A percentile compares a stretch with the other conserved stretches of the same genome.
Conservation (phyloP, 441 rosid genomes). For the Eutrema salsugineum region DNA sequence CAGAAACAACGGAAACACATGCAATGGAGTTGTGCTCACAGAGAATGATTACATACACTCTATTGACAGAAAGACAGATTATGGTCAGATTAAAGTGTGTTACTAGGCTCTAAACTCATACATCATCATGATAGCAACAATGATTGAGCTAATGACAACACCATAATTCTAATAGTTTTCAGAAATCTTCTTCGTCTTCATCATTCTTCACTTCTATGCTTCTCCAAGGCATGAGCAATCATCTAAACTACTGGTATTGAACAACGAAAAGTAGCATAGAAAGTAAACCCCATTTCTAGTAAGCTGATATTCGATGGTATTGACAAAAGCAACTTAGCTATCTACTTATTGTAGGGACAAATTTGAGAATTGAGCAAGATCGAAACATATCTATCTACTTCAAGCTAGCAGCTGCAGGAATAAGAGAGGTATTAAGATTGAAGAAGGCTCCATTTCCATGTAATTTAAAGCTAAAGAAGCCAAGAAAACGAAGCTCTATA, state of each 20-base stretch:
- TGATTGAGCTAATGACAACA: background rate
- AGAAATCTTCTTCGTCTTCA: background rate
- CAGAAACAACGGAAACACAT: background rate
- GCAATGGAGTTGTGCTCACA: background rate
- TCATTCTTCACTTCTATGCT: background rate
- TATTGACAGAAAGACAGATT: background rate
- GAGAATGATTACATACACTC: background rate
- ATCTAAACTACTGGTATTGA: background rate
- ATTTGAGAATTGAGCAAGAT: background rate
- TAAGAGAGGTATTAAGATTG: background rate
- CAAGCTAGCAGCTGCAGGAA: background rate
- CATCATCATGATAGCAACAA: background rate
- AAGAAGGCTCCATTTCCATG: background rate
- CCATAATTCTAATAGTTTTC: background rate
- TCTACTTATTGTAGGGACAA: background rate
- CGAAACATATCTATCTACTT: background rate
- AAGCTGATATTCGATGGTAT: background rate
- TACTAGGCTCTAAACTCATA: background rate
- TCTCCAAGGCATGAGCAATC: background rate
- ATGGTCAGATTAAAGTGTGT: background rate
- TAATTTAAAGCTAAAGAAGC: background rate
- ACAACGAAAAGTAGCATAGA: background rate
- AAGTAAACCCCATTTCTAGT: background rate
- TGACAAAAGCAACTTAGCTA: background rate
- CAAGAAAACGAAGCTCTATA: background rate